Evolutionary conservation across 176 grass and related monocot species (phyloP), one percentile per base, ranked within the genome.

Genomic region (Coix lacrymajobi): DNA sequence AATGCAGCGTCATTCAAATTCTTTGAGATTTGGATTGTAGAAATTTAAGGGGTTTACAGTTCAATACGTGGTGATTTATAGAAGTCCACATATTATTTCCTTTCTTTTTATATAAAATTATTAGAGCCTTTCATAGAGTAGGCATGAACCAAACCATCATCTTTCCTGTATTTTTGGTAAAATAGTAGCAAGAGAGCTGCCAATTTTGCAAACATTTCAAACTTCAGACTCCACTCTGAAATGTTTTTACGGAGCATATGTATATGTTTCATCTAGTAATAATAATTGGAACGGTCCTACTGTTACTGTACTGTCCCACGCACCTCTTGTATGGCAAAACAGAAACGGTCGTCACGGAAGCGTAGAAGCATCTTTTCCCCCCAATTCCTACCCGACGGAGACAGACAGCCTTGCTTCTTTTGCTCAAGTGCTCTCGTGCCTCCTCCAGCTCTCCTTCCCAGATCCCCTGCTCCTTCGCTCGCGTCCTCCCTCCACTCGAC

Each of bases 291-390:
- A 14, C 39, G 39, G 68, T 5, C 69, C 69, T 26, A 19, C 39
- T 17, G 69, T 16, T 41, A 56, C 20, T 56, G 51, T 41, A 56
- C 20, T 56, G 51, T 56, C 51, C 6, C 17, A 52, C 37, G 26
- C 67, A 26, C 37, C 6, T 71, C 69, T 71, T 28, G 13, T 26
- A 29, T 71, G 40, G 40, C 69, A 30, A 71, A 72, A 72, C 73
- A 34, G 30, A 52, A 62, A 80, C 26, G 11, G 44, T 62, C 33
- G 25, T 48, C 85, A 62, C 71, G 77, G 57, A 62, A 85, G 77
- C 51, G 25, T 81, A 61, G 76, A 85, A 89, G 87, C 82, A 85
- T 85, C 87, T 81, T 81, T 52, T 26, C 2, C 30, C 49, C 74
- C 70, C 10, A 85, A 81, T 78, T 71, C 63, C 68, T 65, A 84